Percentiles rank a stretch among this genome's conserved stretches.
phyloP scores from a whole-genome alignment of 805 yeast genomes.

The Candida morakotiae region DNA sequence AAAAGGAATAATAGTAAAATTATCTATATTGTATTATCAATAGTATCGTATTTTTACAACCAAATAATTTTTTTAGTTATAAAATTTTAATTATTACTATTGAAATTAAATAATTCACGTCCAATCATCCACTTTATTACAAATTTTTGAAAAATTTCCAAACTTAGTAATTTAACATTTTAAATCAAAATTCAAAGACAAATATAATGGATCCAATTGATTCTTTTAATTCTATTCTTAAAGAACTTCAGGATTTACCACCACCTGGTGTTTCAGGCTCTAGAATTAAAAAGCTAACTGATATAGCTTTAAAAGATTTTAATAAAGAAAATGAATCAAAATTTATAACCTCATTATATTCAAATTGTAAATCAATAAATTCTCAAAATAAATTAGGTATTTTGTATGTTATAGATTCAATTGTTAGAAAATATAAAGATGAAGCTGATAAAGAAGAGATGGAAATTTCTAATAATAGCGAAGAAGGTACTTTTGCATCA shows the following conservation, averaged over 20 bases:
- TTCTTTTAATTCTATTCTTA: constrained; percentile 45
- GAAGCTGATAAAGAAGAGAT: constrained; percentile 58
- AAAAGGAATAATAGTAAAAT: too few relatives aligned
- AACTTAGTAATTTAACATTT: too few relatives aligned
- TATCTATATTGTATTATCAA: too few relatives aligned
- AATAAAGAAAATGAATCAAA: constrained; percentile 42
- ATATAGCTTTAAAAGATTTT: constrained; percentile 69
- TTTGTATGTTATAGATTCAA: constrained; percentile 86
- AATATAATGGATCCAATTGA: constrained; percentile 4
- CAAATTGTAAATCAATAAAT: constrained; percentile 69
- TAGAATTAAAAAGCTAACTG: constrained; percentile 82
- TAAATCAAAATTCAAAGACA: neutral
- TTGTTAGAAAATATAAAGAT: constrained; percentile 80
- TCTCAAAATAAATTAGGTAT: constrained; percentile 85
- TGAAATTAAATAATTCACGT: too few relatives aligned
- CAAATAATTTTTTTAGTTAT: too few relatives aligned
- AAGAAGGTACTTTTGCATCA: constrained; percentile 69
- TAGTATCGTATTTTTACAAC: too few relatives aligned
- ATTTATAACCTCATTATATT: constrained; percentile 54
- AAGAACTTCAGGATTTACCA: constrained; percentile 54
- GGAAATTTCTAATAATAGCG: constrained; percentile 44
- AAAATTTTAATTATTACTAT: too few relatives aligned
- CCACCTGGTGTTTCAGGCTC: constrained; percentile 95
- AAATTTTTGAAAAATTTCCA: too few relatives aligned
- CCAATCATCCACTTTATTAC: too few relatives aligned